Conservation (phyloP, 1,284 basidiomycete genomes). For the Ustilago loliicola region DNA sequence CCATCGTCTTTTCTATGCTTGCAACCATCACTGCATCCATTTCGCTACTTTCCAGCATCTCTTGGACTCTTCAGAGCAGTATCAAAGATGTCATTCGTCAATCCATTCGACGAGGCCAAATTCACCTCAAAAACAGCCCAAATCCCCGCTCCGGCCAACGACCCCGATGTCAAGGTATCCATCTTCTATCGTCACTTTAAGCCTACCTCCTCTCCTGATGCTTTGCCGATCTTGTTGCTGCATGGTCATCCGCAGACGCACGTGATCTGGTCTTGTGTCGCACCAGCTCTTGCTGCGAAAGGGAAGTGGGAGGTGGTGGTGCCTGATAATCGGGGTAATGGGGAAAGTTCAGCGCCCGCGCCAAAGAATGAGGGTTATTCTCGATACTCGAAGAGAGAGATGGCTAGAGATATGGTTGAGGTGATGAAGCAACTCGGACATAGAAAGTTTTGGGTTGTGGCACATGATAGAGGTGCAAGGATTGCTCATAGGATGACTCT, state of each 20-base stretch:
- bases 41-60: background rate
- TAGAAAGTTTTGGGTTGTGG: conserved; percentile 67
- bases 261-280: conserved; percentile 70
- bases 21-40: background rate
- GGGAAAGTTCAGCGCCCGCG: conserved; percentile 38
- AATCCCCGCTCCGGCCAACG: conserved; percentile 17
- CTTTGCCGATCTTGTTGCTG: conserved; percentile 63
- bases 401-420: conserved; percentile 70
- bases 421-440: conserved; percentile 69
- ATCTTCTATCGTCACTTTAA: conserved; percentile 44
- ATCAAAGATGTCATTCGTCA: conserved; percentile 12
- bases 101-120: conserved; percentile 26
- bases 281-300: conserved; percentile 56
- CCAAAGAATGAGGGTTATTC: conserved; percentile 40
- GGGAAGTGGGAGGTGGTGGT: conserved; percentile 69
- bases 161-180: conserved; percentile 23
- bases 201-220: background rate
- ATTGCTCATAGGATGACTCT: conserved; percentile 71
- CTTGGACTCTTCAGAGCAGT: background rate
- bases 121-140: conserved; percentile 4
- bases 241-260: conserved; percentile 71
- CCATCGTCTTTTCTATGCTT: background rate
- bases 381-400: conserved; percentile 71
- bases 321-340: conserved; percentile 70
- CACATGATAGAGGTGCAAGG: conserved; percentile 72